Evolutionary conservation across 768 basidiomycete species (phyloP).

Genomic region (Podaxis carcinomalis): DNA sequence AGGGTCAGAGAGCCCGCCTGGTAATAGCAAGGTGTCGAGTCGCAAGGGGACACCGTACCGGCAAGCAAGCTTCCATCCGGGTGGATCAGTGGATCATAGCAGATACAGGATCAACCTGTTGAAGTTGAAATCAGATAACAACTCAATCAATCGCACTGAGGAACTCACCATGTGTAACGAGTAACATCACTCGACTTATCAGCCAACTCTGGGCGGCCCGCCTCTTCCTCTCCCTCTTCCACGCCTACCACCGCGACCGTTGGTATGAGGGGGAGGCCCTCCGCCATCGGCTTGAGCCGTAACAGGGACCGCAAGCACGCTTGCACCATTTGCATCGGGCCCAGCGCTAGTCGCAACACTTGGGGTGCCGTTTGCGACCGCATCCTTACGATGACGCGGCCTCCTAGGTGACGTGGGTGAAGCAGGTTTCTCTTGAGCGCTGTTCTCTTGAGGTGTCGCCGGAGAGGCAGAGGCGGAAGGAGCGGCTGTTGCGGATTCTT

Average conservation of each 20-base stretch:
- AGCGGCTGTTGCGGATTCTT: slow-evolving; percentile 12
- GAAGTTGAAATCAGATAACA: background rate
- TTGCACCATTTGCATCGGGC: slow-evolving; percentile 11
- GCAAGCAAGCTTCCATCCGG: background rate
- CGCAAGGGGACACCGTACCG: background rate
- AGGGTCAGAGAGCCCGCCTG: background rate
- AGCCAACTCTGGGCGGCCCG: slow-evolving; percentile 3
- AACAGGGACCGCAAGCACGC: background rate
- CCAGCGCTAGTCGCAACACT: background rate
- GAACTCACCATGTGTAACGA: background rate
- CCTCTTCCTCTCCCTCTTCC: slow-evolving; percentile 10
- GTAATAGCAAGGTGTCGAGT: background rate
- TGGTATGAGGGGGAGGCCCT: slow-evolving; percentile 6
- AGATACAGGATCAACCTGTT: background rate
- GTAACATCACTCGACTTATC: background rate
- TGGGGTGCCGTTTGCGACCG: slow-evolving; percentile 13
- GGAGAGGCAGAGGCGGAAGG: slow-evolving; percentile 4
- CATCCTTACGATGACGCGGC: slow-evolving; percentile 18
- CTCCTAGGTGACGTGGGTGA: slow-evolving; percentile 18
- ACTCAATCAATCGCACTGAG: background rate
- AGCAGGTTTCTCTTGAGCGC: slow-evolving; percentile 15
- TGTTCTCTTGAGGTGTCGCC: slow-evolving; percentile 13
- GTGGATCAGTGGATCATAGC: background rate
- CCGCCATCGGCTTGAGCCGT: background rate
- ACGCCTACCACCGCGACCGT: slow-evolving; percentile 7